Base-by-base conservation (phyloP, 2,329 filamentous ascomycete species). In the Nemania bipapillata region DNA sequence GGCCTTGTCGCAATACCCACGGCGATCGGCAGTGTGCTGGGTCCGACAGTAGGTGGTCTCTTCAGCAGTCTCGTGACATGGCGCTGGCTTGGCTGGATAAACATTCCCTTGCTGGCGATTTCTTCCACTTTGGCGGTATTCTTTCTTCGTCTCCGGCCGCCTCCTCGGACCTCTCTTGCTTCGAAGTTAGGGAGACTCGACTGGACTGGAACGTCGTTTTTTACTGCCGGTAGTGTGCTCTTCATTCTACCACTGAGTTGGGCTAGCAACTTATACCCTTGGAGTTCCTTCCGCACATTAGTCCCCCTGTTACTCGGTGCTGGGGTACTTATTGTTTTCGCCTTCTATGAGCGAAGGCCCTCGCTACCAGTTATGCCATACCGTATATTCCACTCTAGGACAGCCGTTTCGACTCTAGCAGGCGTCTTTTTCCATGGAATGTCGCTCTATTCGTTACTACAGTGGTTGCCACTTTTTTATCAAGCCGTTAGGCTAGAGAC, bases 241-340 rank as follows among this genome's bases (percentile, higher is more conserved):
- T 22, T 64, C 9, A 12, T 57, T 1, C 40, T 64, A 24, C 66
- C 68, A 11, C 26, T 73, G 1, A 65, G 52, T 20, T 74, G 69
- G 70, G 90, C 89, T 9, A 90, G 89, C 42, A 83, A 91, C 8
- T 86, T 89, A 79, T 92, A 90, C 75, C 74, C 83, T 0, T 92
- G 90, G 90, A 76, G 80, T 52, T 88, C 84, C 3, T 91, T 86
- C 84, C 83, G 84, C 1, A 90, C 88, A 0, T 79, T 92, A 1
- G 83, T 90, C 0, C 90, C 90, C 0, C 78, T 67, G 9, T 8
- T 88, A 3, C 45, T 91, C 11, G 57, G 57, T 3, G 57, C 20
- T 3, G 15, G 8, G 3, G 4, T 60, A 4, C 30, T 60, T n/a
- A 11, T 8, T 12, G 9, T n/a, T 2, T 60, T 60, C 30, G 57